Evolutionary conservation across 1,284 basidiomycete species (phyloP), one percentile per base, ranked within the genome.

Genomic region (Malassezia equina): DNA sequence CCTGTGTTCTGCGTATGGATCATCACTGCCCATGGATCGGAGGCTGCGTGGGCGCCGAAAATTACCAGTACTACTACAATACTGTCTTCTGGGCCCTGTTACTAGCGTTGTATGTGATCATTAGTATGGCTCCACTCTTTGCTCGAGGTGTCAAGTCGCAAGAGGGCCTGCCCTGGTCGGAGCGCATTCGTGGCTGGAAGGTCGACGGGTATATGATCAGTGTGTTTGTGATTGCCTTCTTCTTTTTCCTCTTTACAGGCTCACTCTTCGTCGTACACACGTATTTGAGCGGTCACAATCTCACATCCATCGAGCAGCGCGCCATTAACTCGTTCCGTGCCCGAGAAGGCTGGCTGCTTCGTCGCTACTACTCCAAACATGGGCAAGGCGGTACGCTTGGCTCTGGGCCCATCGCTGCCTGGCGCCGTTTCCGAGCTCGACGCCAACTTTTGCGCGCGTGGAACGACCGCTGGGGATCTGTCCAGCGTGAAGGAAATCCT

Each of bases 251-350:
- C 2, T 90, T 93, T 76, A 85, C 84, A 0, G 53, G 62, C 7
- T 69, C 79, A 1, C 77, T 93, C 55, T 63, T 81, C 9, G 45
- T 75, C 2, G 78, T 83, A 3, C 89, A 93, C 66, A 67, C 81
- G 13, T 76, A 78, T 23, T 68, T 89, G n/a, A 80, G 86, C 47
- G 60, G 80, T 41, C 62, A 76, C 42, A 86, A 86, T 57, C 79
- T 83, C 69, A 86, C 85, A 24, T 91, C 88, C 0, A 83, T 91
- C 50, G 89, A 93, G 76, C 81, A 81, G 41, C 77, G 89, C 52
- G 69, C 75, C 4, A 76, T 81, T 21, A 78, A 77, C 25, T 68
- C 76, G 13, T 81, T 85, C 77, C 79, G 79, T 61, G 82, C 84
- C 34, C 79, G 81, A 28, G 88, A 90, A 69, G 69, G 78, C 4